Evolutionary conservation across 2,329 filamentous ascomycete species (phyloP).

Genomic region (Hirsutella thompsonii): DNA sequence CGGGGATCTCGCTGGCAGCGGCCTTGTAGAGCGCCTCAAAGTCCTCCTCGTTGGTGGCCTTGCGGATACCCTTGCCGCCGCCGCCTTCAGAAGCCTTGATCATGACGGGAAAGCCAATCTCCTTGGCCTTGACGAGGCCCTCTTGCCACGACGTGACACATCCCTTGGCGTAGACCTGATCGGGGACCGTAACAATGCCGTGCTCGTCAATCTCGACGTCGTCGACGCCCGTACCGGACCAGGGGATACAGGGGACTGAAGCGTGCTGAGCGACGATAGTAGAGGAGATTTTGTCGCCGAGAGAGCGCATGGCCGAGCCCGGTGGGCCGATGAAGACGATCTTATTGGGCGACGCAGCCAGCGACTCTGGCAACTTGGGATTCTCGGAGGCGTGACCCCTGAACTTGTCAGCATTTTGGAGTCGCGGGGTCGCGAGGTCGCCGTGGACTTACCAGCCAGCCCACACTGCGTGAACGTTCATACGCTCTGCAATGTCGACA

Average conservation of each 20-base stretch:
- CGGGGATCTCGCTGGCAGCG: slow-evolving; percentile 92
- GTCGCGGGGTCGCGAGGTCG: neutral
- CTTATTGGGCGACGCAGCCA: slow-evolving; percentile 93
- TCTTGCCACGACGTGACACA: slow-evolving; percentile 86
- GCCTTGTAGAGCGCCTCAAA: slow-evolving; percentile 88
- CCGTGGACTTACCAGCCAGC: slow-evolving; percentile 83
- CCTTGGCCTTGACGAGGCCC: slow-evolving; percentile 70
- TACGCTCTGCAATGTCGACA: slow-evolving; percentile 95
- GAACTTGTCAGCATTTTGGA: slow-evolving; percentile 3
- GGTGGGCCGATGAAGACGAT: slow-evolving; percentile 98
- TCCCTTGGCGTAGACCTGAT: slow-evolving; percentile 76
- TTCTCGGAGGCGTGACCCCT: slow-evolving; percentile 98
- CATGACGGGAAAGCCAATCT: slow-evolving; percentile 98
- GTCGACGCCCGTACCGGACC: slow-evolving; percentile 89
- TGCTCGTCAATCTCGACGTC: slow-evolving; percentile 64
- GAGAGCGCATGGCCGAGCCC: slow-evolving; percentile 94
- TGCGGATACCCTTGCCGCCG: slow-evolving; percentile 98
- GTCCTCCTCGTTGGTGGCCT: slow-evolving; percentile 72
- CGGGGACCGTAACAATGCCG: slow-evolving; percentile 84
- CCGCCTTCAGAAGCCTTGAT: slow-evolving; percentile 99
- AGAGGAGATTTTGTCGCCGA: slow-evolving; percentile 98
- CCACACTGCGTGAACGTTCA: slow-evolving; percentile 98
- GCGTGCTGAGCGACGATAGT: slow-evolving; percentile 98
- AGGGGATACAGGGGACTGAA: slow-evolving; percentile 93
- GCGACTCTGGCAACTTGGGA: slow-evolving; percentile 88